Base-by-base conservation (phyloP, 345 rosid species). In the Gossypium anomalum region DNA sequence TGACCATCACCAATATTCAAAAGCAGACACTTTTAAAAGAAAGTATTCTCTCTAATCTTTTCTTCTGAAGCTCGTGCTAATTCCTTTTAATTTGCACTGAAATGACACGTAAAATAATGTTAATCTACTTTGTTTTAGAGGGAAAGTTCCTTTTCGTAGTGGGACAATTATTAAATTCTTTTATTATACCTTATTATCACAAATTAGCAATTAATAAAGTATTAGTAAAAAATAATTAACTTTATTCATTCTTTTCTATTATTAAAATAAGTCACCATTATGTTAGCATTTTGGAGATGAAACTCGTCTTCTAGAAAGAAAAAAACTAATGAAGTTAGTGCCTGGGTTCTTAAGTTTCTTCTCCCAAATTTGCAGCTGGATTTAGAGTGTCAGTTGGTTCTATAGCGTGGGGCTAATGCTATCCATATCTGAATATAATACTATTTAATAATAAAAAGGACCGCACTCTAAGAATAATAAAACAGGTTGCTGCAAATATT, bases 311-410 rank as follows among this genome's bases (percentile, higher is more conserved):
- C 6, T 61, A 55, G 10, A 2, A 2, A 53, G 13, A 10, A 58
- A 58, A 57, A 58, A 45, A 67, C 15, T 48, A 16, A 68, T 27
- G 44, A 25, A 22, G 34, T 58, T 11, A 49, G 23, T 27, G 1
- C 41, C 72, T 68, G 49, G 27, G 59, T 17, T 49, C 45, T 49
- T 15, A 48, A 68, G 58, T 48, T 68, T 68, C 71, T 68, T 49
- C 34, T 58, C 34, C 25, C 8, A 23, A 58, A 58, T 12, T 58
- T 58, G 62, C 62, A 27, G 20, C 29, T 27, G 71, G 23, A 20
- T 45, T 22, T 11, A 2, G 15, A 19, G 55, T 22, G 55, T 47
- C 34, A 45, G 34, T 43, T 44, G 34, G 70, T 45, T 3, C 9
- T 45, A 22, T 45, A 3, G 60, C 5, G 60, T 56, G 60, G 20